Base-by-base conservation (phyloP, 2,329 filamentous ascomycete species). In the Trichoderma asperellum region DNA sequence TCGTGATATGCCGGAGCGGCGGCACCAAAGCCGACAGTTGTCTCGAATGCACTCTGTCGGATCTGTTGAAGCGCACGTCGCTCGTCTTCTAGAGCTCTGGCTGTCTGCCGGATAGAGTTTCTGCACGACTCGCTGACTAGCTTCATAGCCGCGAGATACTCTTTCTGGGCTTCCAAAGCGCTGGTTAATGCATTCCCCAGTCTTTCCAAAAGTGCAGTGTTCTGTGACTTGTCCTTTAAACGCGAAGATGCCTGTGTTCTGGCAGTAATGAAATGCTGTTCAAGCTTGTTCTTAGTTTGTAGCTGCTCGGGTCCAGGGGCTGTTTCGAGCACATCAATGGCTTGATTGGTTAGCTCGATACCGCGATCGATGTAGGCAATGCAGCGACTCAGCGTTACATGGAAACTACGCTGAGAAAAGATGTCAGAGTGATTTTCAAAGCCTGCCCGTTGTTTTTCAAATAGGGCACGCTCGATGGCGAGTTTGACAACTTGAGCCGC, bases 1-100 rank as follows among this genome's bases (percentile, higher is more conserved):
- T 70, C 69, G 32, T 68, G 47, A 63, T 70, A 70, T 24, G 69
- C 64, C 14, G 69, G 69, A 34, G 69, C 69, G n/a, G 69, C 69
- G 10, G 64, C 69, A 16, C 69, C 69, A 14, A 70, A 70, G 27
- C 69, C 69, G 29, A 68, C 69, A 0, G 69, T 70, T 21, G 34
- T 34, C 49, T 70, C 69, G 12, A 70, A 70, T 12, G 69, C 69
- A 24, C 56, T 68, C 24, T 70, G 69, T n/a, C 69, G 69, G n/a
- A 71, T 61, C 24, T 66, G 70, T 21, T 71, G 67, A 27, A 71
- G 11, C 27, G 18, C 60, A 2, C 58, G 67, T 27, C 67, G 21
- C 55, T 65, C 70, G 27, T 71, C 37, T 35, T 71, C 70, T 5
- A 69, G 34, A 6, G 52, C 37, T n/a, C 63, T 61, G 14, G 69